Percentiles rank a stretch among this genome's conserved stretches.
These are phyloP conservation scores for Ganoderma lucidum DNA, from an alignment of 1,284 basidiomycete species.

Conservation along the genomic window DNA sequence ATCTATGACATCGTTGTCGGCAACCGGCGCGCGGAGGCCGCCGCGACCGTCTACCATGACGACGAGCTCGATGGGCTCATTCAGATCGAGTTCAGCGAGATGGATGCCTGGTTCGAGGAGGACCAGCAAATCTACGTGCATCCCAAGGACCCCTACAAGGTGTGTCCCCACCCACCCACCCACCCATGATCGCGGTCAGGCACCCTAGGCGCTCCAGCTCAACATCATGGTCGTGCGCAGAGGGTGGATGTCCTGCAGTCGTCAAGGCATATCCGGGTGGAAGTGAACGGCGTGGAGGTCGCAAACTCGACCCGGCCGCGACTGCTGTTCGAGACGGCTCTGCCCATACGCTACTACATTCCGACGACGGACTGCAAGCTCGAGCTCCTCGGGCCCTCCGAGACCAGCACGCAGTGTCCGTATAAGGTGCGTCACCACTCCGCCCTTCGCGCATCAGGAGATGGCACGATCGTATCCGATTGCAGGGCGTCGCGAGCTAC, in stretches of 20 bases:
- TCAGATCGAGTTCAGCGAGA: constrained; percentile 56
- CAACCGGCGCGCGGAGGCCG: constrained; percentile 46
- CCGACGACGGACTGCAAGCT: constrained; percentile 62
- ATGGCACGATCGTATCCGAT: constrained; percentile 13
- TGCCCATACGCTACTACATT: constrained; percentile 68
- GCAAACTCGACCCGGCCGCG: constrained; percentile 63
- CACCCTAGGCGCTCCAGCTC: constrained; percentile 6
- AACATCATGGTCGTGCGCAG: constrained; percentile 39
- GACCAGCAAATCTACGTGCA: constrained; percentile 68
- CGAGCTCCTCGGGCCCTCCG: constrained; percentile 57
- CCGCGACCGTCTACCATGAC: constrained; percentile 51
- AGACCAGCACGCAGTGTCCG: constrained; percentile 59
- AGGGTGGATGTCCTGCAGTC: constrained; percentile 67
- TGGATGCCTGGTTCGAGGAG: constrained; percentile 75
- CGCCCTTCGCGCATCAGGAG: not conserved
- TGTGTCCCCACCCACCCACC: constrained; percentile 32
- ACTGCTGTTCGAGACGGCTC: constrained; percentile 65
- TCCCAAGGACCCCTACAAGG: constrained; percentile 76
- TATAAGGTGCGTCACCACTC: constrained; percentile 60
- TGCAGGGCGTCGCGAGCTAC: constrained; percentile 67
- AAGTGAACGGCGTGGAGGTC: constrained; percentile 66
- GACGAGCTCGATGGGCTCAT: constrained; percentile 56
- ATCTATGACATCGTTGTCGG: constrained; percentile 59
- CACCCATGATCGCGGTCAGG: not conserved
- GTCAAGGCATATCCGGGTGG: constrained; percentile 66